A percentile compares a stretch with the other conserved stretches of the same genome.
Conservation (phyloP, 805 yeast species). For the Cyberlindnera mississippiensis region DNA sequence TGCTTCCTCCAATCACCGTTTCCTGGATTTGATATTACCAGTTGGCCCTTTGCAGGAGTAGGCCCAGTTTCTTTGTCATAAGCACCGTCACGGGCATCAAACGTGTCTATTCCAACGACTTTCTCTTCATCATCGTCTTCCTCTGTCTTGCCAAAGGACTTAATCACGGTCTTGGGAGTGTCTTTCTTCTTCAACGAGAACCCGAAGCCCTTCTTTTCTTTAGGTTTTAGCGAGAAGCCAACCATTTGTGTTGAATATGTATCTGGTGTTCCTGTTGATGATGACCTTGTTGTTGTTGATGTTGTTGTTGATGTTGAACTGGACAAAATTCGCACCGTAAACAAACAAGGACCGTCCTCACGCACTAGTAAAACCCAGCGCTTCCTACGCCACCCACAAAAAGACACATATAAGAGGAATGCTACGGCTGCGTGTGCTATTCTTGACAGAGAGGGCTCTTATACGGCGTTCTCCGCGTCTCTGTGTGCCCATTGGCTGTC, state of each 20-base stretch:
- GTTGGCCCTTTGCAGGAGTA: conserved; percentile 9
- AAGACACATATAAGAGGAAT: too few species aligned
- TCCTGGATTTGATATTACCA: conserved; percentile 20
- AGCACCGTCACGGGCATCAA: conserved; percentile 23
- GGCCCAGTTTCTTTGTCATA: conserved; percentile 18
- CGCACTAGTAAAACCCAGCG: too few species aligned
- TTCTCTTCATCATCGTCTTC: conserved; percentile 22
- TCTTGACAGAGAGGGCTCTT: too few species aligned
- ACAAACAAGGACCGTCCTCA: too few species aligned
- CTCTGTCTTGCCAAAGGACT: conserved; percentile 18
- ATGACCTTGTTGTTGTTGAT: conserved; percentile 3
- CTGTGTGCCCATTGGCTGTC: not conserved
- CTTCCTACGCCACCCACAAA: too few species aligned
- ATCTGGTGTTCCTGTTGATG: not conserved
- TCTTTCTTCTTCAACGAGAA: conserved; percentile 30
- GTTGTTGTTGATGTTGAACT: not conserved
- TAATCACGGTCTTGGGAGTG: conserved; percentile 3
- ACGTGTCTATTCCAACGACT: conserved; percentile 20
- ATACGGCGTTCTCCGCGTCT: not conserved
- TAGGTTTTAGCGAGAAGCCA: conserved; percentile 37
- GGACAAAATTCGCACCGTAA: too few species aligned
- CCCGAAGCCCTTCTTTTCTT: conserved; percentile 23
- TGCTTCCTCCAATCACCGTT: conserved; percentile 21
- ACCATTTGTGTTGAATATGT: conserved; percentile 25
- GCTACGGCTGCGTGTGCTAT: too few species aligned